These are phyloP conservation scores for Cadophora sp. DNA, from an alignment of 2,329 filamentous ascomycete genomes.

Conservation along the genomic window DNA sequence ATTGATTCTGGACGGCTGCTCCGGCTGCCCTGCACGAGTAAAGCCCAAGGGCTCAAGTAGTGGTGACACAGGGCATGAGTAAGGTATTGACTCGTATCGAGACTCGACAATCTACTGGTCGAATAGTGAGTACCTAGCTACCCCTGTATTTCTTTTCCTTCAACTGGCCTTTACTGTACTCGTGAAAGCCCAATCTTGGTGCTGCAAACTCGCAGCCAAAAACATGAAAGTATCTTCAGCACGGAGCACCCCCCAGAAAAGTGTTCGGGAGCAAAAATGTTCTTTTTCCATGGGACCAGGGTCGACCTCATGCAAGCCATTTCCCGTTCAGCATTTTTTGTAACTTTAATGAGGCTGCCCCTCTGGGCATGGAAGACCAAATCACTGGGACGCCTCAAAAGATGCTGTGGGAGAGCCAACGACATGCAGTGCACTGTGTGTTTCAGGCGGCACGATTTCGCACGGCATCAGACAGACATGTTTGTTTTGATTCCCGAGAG, in stretches of 20 bases:
- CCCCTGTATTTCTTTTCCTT: neutral
- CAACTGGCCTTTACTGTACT: neutral
- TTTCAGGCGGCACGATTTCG: slow-evolving; percentile 23
- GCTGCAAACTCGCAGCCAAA: slow-evolving; percentile 17
- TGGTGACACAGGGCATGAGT: slow-evolving; percentile 14
- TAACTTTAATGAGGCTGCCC: slow-evolving; percentile 21
- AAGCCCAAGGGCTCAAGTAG: neutral
- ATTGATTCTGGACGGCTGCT: neutral
- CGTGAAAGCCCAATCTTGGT: neutral
- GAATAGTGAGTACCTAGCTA: neutral
- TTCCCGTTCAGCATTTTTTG: neutral
- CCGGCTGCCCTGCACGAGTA: neutral
- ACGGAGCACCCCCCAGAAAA: neutral
- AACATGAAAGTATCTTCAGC: slow-evolving; percentile 6
- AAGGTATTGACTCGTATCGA: slow-evolving; percentile 2
- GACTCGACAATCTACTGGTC: neutral
- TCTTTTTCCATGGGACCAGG: slow-evolving; percentile 2
- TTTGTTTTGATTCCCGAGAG: slow-evolving; percentile 13
- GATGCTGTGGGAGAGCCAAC: slow-evolving; percentile 32
- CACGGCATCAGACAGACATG: slow-evolving; percentile 1
- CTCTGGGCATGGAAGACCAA: slow-evolving; percentile 22
- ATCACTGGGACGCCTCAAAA: slow-evolving; percentile 12
- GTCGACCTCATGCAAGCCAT: slow-evolving; percentile 18
- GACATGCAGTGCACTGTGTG: slow-evolving; percentile 11
- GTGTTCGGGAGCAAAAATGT: slow-evolving; percentile 21